Conservation (phyloP, 768 basidiomycete species). For the Termitomyces titanicus region DNA sequence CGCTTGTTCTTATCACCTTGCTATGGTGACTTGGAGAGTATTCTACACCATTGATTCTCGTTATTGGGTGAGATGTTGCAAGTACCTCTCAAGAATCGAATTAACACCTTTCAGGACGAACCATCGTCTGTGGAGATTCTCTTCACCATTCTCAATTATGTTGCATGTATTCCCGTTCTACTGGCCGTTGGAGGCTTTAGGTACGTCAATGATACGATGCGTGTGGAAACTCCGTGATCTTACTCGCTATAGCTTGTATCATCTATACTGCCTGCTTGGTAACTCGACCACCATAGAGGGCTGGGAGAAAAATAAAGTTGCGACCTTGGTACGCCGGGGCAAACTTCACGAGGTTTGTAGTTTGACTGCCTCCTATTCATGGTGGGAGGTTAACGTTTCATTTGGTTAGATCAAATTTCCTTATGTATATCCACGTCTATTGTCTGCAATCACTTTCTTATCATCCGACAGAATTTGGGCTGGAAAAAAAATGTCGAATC, state of each 20-base stretch:
- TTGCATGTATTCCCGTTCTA: conserved; percentile 80
- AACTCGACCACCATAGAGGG: conserved; percentile 97
- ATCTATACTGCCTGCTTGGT: conserved; percentile 67
- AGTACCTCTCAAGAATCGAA: not conserved
- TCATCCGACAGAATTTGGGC: conserved; percentile 70
- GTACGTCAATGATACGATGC: conserved; percentile 30
- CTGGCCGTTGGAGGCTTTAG: conserved; percentile 90
- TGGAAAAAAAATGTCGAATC: conserved; percentile 66
- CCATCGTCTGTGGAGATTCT: conserved; percentile 68
- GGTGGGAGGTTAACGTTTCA: not conserved
- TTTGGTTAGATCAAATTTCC: conserved; percentile 77
- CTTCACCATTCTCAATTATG: conserved; percentile 86
- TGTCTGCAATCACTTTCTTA: conserved; percentile 10
- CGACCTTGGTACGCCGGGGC: conserved; percentile 78
- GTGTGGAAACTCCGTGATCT: not conserved
- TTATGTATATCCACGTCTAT: conserved; percentile 55
- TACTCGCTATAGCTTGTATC: conserved; percentile 62
- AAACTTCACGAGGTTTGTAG: conserved; percentile 71
- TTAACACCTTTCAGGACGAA: conserved; percentile 47
- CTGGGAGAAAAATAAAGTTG: conserved; percentile 96
- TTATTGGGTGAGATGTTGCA: conserved; percentile 49
- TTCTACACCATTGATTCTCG: conserved; percentile 36
- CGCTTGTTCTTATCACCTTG: conserved; percentile 83
- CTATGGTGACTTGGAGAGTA: conserved; percentile 74
- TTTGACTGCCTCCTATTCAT: not conserved